phyloP scores from a whole-genome alignment of 805 yeast genomes.

The Saccharomycopsis capsularis region DNA sequence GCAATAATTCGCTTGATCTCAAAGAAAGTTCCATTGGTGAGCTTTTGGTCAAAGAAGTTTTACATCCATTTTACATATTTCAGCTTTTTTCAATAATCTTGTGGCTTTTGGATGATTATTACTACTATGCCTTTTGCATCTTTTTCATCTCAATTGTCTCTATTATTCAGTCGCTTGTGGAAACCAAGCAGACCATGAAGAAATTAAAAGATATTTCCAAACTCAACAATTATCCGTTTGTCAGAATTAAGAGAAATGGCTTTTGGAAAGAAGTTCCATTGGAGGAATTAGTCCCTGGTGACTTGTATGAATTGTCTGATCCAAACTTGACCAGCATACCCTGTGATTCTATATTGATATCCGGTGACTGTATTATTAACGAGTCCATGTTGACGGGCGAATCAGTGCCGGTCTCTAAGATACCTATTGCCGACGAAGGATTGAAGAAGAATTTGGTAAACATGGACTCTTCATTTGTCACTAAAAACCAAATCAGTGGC shows the following conservation, averaged over 20 bases:
- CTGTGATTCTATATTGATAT: slow-evolving; percentile 77
- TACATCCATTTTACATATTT: slow-evolving; percentile 93
- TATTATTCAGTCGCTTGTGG: slow-evolving; percentile 73
- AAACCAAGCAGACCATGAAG: slow-evolving; percentile 68
- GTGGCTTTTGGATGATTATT: slow-evolving; percentile 90
- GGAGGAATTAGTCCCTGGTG: slow-evolving; percentile 88
- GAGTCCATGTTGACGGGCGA: slow-evolving; percentile 98
- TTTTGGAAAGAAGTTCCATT: slow-evolving; percentile 83
- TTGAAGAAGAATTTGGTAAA: slow-evolving; percentile 51
- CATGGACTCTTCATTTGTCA: slow-evolving; percentile 30
- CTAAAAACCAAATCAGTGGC: slow-evolving; percentile 48
- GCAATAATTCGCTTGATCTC: slow-evolving; percentile 66
- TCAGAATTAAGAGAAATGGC: slow-evolving; percentile 85
- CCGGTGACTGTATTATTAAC: slow-evolving; percentile 95
- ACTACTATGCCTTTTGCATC: slow-evolving; percentile 90
- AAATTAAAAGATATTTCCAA: slow-evolving; percentile 68
- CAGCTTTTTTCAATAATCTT: slow-evolving; percentile 86
- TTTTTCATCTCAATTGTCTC: slow-evolving; percentile 79
- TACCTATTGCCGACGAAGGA: slow-evolving; percentile 55
- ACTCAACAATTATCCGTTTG: slow-evolving; percentile 33
- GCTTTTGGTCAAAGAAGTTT: slow-evolving; percentile 74
- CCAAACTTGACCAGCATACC: slow-evolving; percentile 72
- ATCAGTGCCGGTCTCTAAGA: slow-evolving; percentile 90
- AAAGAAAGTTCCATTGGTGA: slow-evolving; percentile 60
- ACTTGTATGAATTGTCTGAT: slow-evolving; percentile 84